These are phyloP conservation scores for Komagataella ulmi DNA, from an alignment of 805 yeast genomes.

Conservation along the genomic window DNA sequence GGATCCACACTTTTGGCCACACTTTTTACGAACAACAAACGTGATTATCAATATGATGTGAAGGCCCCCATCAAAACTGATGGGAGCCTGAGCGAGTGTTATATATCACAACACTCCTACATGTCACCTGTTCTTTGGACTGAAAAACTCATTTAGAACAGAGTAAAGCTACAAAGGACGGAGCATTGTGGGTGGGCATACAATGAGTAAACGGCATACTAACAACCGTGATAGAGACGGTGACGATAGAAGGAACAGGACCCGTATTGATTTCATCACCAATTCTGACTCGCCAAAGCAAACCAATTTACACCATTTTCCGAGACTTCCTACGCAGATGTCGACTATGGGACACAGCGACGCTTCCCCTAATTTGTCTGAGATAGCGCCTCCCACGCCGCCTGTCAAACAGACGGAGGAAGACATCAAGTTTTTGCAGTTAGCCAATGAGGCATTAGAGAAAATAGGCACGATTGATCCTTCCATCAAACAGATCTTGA, in stretches of 20 bases:
- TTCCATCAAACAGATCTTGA: slow-evolving; percentile 43
- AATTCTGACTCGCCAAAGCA: neutral
- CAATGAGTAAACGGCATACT: neutral
- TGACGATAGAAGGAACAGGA: neutral
- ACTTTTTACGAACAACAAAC: neutral
- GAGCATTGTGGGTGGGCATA: neutral
- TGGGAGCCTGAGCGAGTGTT: neutral
- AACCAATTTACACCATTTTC: neutral
- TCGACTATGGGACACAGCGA: neutral
- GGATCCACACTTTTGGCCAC: neutral
- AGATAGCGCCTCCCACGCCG: neutral
- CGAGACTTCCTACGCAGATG: neutral
- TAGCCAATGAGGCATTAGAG: slow-evolving; percentile 49
- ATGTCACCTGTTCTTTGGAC: neutral
- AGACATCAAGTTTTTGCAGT: slow-evolving; percentile 39
- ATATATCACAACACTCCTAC: neutral
- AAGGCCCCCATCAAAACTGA: neutral
- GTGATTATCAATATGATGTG: neutral
- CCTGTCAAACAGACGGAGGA: slow-evolving; percentile 19
- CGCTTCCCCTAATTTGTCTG: neutral
- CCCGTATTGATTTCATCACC: neutral
- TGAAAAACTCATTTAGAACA: neutral
- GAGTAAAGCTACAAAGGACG: neutral
- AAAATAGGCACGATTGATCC: slow-evolving; percentile 40
- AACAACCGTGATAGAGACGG: neutral